Evolutionary conservation across 495 filamentous ascomycete species (phyloP), one percentile per base, ranked within the genome.

Genomic region (Lentithecium fluviatile): DNA sequence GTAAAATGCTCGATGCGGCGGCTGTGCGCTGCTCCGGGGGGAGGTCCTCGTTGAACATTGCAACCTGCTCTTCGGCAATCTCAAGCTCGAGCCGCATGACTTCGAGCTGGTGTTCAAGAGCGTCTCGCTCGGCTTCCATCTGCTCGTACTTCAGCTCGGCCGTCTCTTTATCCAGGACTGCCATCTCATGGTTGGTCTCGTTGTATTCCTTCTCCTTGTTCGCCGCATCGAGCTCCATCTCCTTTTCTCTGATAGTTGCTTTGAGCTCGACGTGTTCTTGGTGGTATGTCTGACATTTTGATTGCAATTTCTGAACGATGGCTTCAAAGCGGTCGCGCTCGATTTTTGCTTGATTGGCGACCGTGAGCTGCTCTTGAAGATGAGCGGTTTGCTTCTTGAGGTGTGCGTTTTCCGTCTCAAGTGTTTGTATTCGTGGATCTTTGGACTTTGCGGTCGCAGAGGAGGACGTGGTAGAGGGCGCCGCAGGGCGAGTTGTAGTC

Each of bases 101-200:
- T 69, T 97, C 91, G 6, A 83, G 75, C 65, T 84, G 89, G 26
- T 79, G 73, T 64, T 88, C 86, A 45, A 95, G 73, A 4, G 82
- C 77, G n/a, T 95, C 89, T 19, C 92, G 78, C 72, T 97, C 94
- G 1, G 82, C 80, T 70, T 88, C 92, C 32, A 86, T 78, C 17
- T 83, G 81, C 62, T 97, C 94, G 6, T 88, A 87, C 36, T 84
- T 89, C 69, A 97, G 93, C 72, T 97, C 93, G 1, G 94, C 95
- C 91, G 97, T 96, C 73, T 97, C 93, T 15, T 90, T 81, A 69
- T 98, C 94, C 19, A 98, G 76, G 0, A 87, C 86, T 17, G 90
- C 89, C 76, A 95, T 86, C 76, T 98, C 95, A 74, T 96, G 75
- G 15, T 87, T 78, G 6, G 84, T 81, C 17, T 97, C 94, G 73